Evolutionary conservation across 169 alveolate species (phyloP), one percentile per base, ranked within the genome.

Genomic region (Babesia caballi): DNA sequence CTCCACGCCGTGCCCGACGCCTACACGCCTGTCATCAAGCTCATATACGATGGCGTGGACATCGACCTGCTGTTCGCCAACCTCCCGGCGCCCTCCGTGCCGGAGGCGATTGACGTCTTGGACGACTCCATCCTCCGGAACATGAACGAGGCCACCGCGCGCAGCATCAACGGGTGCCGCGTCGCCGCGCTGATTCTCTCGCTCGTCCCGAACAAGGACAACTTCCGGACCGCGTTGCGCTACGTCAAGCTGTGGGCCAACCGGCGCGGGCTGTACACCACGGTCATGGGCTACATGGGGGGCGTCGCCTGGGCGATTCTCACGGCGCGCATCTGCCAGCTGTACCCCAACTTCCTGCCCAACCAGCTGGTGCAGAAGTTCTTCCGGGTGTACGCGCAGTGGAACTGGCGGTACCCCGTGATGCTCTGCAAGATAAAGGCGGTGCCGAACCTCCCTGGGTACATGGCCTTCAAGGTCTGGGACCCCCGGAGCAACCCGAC

Each of bases 261-360:
- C 83, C 83, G 92, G 66, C 84, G 99, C 69, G 98, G 99, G n/a
- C 87, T 98, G n/a, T 96, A 97, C 90, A 91, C 98, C 57, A 98
- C 97, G 74, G 98, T 97, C 33, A 83, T 97, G 70, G 99, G 99
- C 8, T 98, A 91, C 67, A 89, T 96, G 25, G 99, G 99, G 9
- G 99, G 99, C 6, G 96, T 97, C 33, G 95, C 99, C 15, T 98
- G 99, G 98, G 98, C 99, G n/a, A 94, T 98, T 41, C 88, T 98
- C 40, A 98, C 96, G 21, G 99, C 99, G 5, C 90, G 98, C 63
- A 92, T 97, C 23, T 98, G 99, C 72, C 97, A 94, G 70, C 85
- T 91, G 66, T 97, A 91, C 82, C 99, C 99, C 3, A 92, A 96
- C 85, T 91, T 91, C 59, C 91, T 83, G 40, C 95, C 98, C 4